phyloP scores from a whole-genome alignment of 495 filamentous ascomycete species.

The Peziza echinospora region DNA sequence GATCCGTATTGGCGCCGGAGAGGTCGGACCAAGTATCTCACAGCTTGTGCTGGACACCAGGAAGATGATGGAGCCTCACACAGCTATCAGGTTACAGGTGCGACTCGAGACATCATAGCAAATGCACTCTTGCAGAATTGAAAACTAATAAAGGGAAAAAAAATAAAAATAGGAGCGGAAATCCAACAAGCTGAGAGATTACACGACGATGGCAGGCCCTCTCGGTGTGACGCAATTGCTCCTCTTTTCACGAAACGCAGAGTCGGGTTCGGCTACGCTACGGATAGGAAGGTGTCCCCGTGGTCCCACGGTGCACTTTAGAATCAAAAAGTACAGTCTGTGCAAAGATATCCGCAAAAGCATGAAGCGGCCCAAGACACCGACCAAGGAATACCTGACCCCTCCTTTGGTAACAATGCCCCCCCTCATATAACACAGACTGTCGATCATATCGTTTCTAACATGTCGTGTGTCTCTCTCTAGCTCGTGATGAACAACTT shows the following conservation, averaged over 20 bases:
- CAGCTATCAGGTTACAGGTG: constrained; percentile 45
- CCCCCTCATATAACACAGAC: no score
- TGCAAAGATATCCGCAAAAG: constrained; percentile 71
- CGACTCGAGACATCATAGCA: no score
- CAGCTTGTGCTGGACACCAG: constrained; percentile 85
- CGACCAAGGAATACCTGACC: constrained; percentile 52
- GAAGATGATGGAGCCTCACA: constrained; percentile 85
- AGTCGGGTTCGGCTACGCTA: constrained; percentile 74
- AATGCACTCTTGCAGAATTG: no score
- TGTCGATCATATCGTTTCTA: background rate
- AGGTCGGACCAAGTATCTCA: constrained; percentile 76
- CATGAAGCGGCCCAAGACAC: constrained; percentile 57
- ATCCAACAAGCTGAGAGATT: constrained; percentile 77
- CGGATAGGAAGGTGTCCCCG: constrained; percentile 72
- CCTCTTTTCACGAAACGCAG: constrained; percentile 70
- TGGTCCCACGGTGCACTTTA: constrained; percentile 81
- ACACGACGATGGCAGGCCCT: constrained; percentile 85
- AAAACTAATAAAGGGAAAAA: no score
- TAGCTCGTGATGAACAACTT: constrained; percentile 98
- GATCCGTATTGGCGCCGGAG: constrained; percentile 82
- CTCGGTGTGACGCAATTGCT: constrained; percentile 85
- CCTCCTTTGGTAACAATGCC: constrained; percentile 46
- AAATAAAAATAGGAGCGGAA: constrained; percentile 47
- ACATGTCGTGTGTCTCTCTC: no score
- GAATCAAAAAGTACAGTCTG: constrained; percentile 89